phyloP scores from a whole-genome alignment of 1,139 yeast species.

The Saccharomycopsis crataegensis region DNA sequence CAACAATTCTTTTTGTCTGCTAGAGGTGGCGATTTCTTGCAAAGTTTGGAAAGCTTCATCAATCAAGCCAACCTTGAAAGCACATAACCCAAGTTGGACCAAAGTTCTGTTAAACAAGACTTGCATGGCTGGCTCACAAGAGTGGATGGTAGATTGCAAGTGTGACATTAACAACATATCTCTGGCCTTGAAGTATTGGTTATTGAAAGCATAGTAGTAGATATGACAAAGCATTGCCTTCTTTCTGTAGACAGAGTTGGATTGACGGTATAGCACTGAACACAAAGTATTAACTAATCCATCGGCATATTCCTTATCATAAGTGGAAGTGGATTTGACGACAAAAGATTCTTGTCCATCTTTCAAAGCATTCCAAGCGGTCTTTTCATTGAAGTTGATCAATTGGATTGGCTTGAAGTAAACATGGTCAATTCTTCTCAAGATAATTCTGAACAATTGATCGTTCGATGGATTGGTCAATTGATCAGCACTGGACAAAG shows the following conservation, averaged over 20 bases:
- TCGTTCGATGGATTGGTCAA: constrained; percentile 36
- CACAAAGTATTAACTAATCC: constrained; percentile 60
- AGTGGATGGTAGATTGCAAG: constrained; percentile 73
- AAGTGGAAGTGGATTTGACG: constrained; percentile 27
- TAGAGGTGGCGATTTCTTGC: constrained; percentile 82
- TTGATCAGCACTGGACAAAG: constrained; percentile 41
- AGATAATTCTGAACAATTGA: constrained; percentile 67
- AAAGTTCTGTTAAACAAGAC: constrained; percentile 91
- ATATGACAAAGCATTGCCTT: constrained; percentile 81
- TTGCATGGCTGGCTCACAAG: constrained; percentile 80
- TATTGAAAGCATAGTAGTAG: constrained; percentile 86
- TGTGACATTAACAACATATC: constrained; percentile 83
- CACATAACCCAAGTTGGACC: constrained; percentile 93
- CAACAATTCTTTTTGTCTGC: constrained; percentile 82
- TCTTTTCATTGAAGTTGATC: constrained; percentile 58
- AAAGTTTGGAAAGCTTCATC: constrained; percentile 83
- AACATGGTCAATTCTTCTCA: constrained; percentile 85
- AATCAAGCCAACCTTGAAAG: constrained; percentile 85
- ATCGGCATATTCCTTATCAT: constrained; percentile 35
- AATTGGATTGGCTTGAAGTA: constrained; percentile 86
- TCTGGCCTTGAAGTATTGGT: constrained; percentile 76
- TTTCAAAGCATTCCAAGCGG: constrained; percentile 56
- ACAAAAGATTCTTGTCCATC: constrained; percentile 24
- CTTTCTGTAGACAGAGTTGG: constrained; percentile 63
- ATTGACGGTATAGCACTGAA: constrained; percentile 56